Base-by-base conservation (phyloP, 1,284 basidiomycete genomes). In the Moesziomyces sp. region DNA sequence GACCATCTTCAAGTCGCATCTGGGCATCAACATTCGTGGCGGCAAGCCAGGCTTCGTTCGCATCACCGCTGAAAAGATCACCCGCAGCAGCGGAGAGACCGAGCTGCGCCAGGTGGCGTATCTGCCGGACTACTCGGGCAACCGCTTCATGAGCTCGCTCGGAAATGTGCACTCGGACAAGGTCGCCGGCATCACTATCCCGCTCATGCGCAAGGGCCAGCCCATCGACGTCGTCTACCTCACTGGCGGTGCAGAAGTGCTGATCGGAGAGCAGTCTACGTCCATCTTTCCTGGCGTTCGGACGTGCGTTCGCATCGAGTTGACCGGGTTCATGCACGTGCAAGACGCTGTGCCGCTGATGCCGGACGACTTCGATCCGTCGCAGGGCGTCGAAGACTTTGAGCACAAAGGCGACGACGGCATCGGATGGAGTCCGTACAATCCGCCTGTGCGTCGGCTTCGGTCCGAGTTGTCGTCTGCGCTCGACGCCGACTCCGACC, bases 391-490 rank as follows among this genome's bases (percentile, higher is more conserved):
- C 16, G 61, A 65, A 35, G 61, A 71, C 43, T 64, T 61, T 19
- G 49, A 53, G 16, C 19, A 16, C 30, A 53, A 60, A 23, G 58
- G 40, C 5, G 44, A 55, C 28, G 53, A 69, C 19, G 62, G 72
- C 4, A 48, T 74, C 13, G 66, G 63, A 1, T 74, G 72, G 72
- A 74, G 72, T 43, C 66, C 72, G 0, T 74, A 74, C 47, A 69
- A 66, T 23, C 72, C 72, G 2, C 72, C 72, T 13, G 50, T 74
- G 1, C 46, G 66, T 4, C 52, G 62, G 8, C 30, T 74, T 10
- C 48, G 49, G 1, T 55, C 62, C 3, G 72, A 74, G 40, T 50
- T 65, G 4, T 52, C 50, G 1, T 45, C 62, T 9, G 21, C 35
- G 1, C 16, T 13, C 5, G 28, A 35, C 11, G 2, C 14, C 4